phyloP scores from a whole-genome alignment of 352 stramenopile species.

The Phytophthora citricola region DNA sequence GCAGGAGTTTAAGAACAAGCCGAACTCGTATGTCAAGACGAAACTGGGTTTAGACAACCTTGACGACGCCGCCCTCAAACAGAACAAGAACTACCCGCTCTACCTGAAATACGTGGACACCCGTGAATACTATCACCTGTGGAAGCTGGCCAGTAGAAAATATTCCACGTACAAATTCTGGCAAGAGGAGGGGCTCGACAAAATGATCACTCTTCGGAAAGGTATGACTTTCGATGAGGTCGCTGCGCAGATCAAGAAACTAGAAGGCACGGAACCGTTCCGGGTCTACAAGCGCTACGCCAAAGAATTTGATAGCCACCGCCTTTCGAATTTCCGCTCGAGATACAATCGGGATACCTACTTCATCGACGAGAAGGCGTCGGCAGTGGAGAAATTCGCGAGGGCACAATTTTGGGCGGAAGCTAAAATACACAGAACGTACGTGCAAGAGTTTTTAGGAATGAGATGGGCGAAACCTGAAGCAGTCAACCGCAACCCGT shows the following conservation, averaged over 20 bases:
- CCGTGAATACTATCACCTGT: background rate
- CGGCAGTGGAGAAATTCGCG: background rate
- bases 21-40: background rate
- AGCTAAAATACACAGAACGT: too few species aligned
- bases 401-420: constrained; percentile 3
- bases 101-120: background rate
- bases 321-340: background rate
- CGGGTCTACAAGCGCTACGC: background rate
- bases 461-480: too few species aligned
- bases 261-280: background rate
- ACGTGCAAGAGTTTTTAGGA: too few species aligned
- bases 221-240: background rate
- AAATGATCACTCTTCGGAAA: background rate
- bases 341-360: background rate
- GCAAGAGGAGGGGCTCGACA: background rate
- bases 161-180: background rate
- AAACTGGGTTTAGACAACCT: background rate
- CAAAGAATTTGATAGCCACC: background rate
- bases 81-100: background rate
- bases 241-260: background rate
- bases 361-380: background rate
- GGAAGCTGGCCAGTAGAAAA: background rate
- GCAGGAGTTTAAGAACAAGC: background rate
- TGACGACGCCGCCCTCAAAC: too few species aligned
- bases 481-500: too few species aligned